These are phyloP conservation scores for Sphaerobolus stellatus DNA, from an alignment of 1,284 basidiomycete genomes.

Conservation along the genomic window DNA sequence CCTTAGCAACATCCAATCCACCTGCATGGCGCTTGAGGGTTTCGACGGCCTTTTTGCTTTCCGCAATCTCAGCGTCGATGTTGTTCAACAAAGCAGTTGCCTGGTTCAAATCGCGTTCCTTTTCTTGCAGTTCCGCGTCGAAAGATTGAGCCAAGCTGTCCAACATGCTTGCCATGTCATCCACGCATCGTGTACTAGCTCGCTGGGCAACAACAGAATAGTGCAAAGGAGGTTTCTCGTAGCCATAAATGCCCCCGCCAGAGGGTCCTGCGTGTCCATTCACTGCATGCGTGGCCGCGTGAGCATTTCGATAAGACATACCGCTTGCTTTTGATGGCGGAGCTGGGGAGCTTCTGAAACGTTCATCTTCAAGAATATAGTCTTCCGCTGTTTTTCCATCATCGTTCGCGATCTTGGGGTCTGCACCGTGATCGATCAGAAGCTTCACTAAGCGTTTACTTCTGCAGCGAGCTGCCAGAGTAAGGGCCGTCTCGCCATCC, in stretches of 20 bases:
- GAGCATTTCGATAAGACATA: slow-evolving; percentile 69
- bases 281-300: slow-evolving; percentile 47
- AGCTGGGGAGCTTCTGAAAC: slow-evolving; percentile 88
- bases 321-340: slow-evolving; percentile 61
- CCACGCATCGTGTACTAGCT: slow-evolving; percentile 81
- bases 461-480: slow-evolving; percentile 93
- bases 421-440: slow-evolving; percentile 94
- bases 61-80: slow-evolving; percentile 90
- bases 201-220: slow-evolving; percentile 86
- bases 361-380: slow-evolving; percentile 98
- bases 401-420: slow-evolving; percentile 93
- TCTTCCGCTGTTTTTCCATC: slow-evolving; percentile 98
- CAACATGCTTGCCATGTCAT: slow-evolving; percentile 84
- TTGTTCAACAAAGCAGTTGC: slow-evolving; percentile 85
- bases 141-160: slow-evolving; percentile 90
- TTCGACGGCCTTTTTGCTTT: slow-evolving; percentile 76
- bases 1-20: slow-evolving; percentile 63
- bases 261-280: slow-evolving; percentile 33
- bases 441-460: slow-evolving; percentile 97
- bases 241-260: slow-evolving; percentile 7
- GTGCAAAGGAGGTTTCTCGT: slow-evolving; percentile 72
- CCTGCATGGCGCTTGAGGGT: slow-evolving; percentile 72
- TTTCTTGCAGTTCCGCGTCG: slow-evolving; percentile 89
- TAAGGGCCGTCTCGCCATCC: slow-evolving; percentile 97
- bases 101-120: slow-evolving; percentile 90